Evolutionary conservation across 352 stramenopile species (phyloP).

Genomic region (Phytophthora pluvialis): DNA sequence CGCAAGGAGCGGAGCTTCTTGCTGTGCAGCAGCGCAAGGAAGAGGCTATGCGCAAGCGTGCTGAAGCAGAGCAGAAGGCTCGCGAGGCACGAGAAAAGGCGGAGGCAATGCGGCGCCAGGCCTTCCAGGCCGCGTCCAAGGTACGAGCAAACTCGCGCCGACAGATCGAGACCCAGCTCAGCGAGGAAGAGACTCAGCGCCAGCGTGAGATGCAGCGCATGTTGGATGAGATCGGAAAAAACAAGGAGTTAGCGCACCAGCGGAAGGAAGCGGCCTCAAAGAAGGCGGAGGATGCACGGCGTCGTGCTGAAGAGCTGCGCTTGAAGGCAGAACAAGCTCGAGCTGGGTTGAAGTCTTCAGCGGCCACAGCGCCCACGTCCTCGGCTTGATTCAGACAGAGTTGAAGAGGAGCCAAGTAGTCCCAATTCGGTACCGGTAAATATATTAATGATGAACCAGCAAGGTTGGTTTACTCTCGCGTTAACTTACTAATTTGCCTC

Average conservation of each 20-base stretch:
- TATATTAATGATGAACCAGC: slow-evolving; percentile 32
- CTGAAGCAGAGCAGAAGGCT: slow-evolving; percentile 73
- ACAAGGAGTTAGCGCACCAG: slow-evolving; percentile 49
- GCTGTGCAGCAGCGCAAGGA: slow-evolving; percentile 66
- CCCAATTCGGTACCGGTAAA: slow-evolving; percentile 19
- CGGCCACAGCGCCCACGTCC: slow-evolving; percentile 21
- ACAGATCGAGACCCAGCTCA: slow-evolving; percentile 73
- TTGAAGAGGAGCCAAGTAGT: slow-evolving; percentile 5
- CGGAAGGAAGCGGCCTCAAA: slow-evolving; percentile 53
- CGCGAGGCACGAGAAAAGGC: slow-evolving; percentile 63
- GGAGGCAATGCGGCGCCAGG: slow-evolving; percentile 64
- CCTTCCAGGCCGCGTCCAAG: slow-evolving; percentile 69
- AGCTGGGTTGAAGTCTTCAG: slow-evolving; percentile 30
- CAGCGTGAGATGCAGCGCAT: slow-evolving; percentile 47
- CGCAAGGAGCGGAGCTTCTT: slow-evolving; percentile 50
- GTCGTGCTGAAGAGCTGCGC: slow-evolving; percentile 62
- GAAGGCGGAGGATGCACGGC: slow-evolving; percentile 60
- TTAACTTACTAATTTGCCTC: slow-evolving; percentile 30
- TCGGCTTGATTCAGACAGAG: slow-evolving; percentile 17
- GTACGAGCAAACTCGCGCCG: slow-evolving; percentile 67
- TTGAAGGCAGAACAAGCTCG: slow-evolving; percentile 59
- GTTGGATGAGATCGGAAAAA: slow-evolving; percentile 58
- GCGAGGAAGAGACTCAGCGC: slow-evolving; percentile 63
- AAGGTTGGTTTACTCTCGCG: slow-evolving; percentile 1
- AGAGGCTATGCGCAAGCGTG: slow-evolving; percentile 64